These are phyloP conservation scores for Silene noctiflora DNA, from an alignment of 179 eudicot genomes.

Conservation along the genomic window DNA sequence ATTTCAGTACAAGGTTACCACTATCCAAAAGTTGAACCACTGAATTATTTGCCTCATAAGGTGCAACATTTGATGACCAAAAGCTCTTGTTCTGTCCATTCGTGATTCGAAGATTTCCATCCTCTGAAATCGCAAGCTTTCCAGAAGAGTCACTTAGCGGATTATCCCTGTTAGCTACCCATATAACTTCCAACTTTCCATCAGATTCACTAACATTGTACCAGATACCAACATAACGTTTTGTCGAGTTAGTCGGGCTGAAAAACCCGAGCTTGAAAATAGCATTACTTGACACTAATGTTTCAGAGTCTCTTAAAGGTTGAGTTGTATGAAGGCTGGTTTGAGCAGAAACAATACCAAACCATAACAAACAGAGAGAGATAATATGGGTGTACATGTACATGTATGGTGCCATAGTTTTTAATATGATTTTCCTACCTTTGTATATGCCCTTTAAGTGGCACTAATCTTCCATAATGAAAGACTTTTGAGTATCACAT, in stretches of 20 bases:
- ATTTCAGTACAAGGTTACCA: conserved; percentile 27
- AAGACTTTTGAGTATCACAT: background rate
- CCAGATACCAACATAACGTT: conserved; percentile 34
- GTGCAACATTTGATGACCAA: conserved; percentile 34
- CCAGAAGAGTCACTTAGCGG: conserved; percentile 14
- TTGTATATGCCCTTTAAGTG: background rate
- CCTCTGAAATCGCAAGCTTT: background rate
- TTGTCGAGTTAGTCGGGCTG: conserved; percentile 26
- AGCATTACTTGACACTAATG: conserved; percentile 20
- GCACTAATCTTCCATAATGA: background rate
- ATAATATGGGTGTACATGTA: background rate
- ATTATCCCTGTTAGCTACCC: conserved; percentile 23
- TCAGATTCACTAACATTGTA: conserved; percentile 16
- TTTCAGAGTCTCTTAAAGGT: conserved; percentile 21
- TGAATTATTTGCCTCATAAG: background rate
- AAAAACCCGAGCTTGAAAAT: conserved; percentile 30
- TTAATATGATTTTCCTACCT: background rate
- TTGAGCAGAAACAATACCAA: background rate
- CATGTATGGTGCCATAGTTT: background rate
- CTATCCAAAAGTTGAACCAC: conserved; percentile 28
- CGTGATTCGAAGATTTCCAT: conserved; percentile 27
- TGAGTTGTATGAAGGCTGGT: conserved; percentile 3
- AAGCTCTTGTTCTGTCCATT: conserved; percentile 19
- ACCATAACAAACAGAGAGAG: background rate
- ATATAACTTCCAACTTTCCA: conserved; percentile 16